A percentile compares a stretch with the other conserved stretches of the same genome.
Evolutionary conservation across 2,329 filamentous ascomycete species (phyloP).

Genomic region (Apiospora hydei): DNA sequence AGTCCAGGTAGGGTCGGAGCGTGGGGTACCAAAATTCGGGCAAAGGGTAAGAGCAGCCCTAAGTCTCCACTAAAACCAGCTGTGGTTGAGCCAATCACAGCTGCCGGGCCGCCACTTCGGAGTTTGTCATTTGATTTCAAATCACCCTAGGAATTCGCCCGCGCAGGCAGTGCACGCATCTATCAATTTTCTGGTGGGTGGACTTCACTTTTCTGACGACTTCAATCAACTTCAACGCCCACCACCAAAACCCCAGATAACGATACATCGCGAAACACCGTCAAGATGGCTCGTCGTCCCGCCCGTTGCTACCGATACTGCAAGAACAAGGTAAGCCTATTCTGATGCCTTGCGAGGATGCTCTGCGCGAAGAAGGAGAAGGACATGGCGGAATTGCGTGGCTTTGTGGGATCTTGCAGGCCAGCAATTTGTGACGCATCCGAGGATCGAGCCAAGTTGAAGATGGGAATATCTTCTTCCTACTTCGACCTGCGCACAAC

Average conservation of each 20-base stretch:
- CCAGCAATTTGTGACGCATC: background rate
- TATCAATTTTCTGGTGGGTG: constrained; percentile 42
- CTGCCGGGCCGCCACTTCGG: constrained; percentile 27
- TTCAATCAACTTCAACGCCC: constrained; percentile 33
- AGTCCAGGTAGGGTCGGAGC: constrained; percentile 12
- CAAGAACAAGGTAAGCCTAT: constrained; percentile 96
- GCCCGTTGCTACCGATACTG: constrained; percentile 99
- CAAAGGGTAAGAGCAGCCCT: constrained; percentile 18
- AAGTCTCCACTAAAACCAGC: background rate
- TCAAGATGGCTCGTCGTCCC: constrained; percentile 99
- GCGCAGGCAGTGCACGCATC: constrained; percentile 40
- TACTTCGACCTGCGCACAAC: constrained; percentile 21
- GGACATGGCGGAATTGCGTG: background rate
- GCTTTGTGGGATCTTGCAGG: background rate
- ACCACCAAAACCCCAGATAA: constrained; percentile 45
- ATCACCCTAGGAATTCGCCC: constrained; percentile 47
- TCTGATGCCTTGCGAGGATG: background rate
- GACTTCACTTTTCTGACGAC: constrained; percentile 38
- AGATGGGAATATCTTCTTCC: constrained; percentile 25
- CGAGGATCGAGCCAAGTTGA: background rate
- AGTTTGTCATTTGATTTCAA: constrained; percentile 57
- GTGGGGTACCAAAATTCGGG: constrained; percentile 21
- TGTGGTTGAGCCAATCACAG: constrained; percentile 13
- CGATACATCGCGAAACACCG: constrained; percentile 60
- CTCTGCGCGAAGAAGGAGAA: background rate